Percentiles rank a stretch among this genome's conserved stretches.
These are phyloP conservation scores for Hyaloscypha variabilis DNA, from an alignment of 495 filamentous ascomycete genomes.

Conservation along the genomic window DNA sequence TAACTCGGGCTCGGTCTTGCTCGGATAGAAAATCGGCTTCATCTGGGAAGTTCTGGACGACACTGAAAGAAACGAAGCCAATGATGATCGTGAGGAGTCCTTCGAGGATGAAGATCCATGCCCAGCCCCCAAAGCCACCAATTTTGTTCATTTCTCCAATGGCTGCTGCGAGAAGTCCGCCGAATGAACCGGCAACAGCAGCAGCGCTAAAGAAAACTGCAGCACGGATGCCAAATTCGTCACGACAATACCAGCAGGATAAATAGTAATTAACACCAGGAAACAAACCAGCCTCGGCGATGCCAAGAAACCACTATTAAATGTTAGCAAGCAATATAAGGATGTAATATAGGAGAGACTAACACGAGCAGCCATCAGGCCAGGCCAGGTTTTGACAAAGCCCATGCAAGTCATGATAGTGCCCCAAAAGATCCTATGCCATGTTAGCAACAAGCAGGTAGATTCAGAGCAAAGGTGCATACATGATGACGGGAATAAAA, in stretches of 20 bases:
- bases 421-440: conserved; percentile 52
- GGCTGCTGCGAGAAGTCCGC: conserved; percentile 78
- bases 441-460: conserved; percentile 63
- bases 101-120: conserved; percentile 86
- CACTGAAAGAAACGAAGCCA: conserved; percentile 76
- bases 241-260: conserved; percentile 71
- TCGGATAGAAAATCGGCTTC: conserved; percentile 76
- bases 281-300: conserved; percentile 83
- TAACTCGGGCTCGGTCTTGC: conserved; percentile 71
- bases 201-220: conserved; percentile 94
- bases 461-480: conserved; percentile 65
- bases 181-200: conserved; percentile 82
- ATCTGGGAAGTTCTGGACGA: conserved; percentile 90
- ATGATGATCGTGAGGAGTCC: conserved; percentile 76
- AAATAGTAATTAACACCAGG: conserved; percentile 89
- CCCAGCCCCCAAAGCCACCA: conserved; percentile 69
- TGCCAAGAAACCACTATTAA: conserved; percentile 73
- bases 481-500: conserved; percentile 68
- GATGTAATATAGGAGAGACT: not conserved
- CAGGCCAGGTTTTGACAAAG: conserved; percentile 43
- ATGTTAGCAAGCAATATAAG: not conserved
- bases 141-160: conserved; percentile 76
- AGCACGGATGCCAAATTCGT: conserved; percentile 48
- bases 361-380: conserved; percentile 44
- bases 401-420: conserved; percentile 70